Evolutionary conservation across 2,329 filamentous ascomycete genomes (phyloP).

Genomic region (Torrubiella hemipterigena): DNA sequence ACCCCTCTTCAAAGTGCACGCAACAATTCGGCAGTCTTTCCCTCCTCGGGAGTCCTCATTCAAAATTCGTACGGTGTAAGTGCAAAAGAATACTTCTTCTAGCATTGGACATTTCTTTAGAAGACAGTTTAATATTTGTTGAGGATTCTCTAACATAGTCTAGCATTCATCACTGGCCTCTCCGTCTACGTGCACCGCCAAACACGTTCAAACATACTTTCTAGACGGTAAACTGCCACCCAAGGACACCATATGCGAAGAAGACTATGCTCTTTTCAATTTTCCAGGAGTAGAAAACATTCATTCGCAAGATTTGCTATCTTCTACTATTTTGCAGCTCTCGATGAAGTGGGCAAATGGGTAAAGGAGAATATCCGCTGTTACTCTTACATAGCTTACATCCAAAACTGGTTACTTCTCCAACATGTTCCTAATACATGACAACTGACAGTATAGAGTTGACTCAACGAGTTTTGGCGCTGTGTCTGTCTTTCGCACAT

Average conservation of each 20-base stretch:
- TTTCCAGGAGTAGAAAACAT: no score
- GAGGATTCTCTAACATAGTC: neutral
- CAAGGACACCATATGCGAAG: conserved; percentile 30
- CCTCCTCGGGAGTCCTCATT: conserved; percentile 30
- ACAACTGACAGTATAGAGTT: no score
- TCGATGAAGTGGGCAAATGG: no score
- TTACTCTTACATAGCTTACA: no score
- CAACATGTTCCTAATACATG: no score
- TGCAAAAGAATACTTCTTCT: no score
- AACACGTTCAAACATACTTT: conserved; percentile 30
- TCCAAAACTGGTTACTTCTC: no score
- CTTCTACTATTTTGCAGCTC: no score
- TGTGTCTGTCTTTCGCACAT: no score
- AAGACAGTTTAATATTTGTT: neutral
- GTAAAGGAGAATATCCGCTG: no score
- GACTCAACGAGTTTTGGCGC: no score
- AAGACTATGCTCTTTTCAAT: conserved; percentile 33
- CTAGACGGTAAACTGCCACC: conserved; percentile 31
- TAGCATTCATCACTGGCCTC: conserved; percentile 38
- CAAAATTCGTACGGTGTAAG: conserved; percentile 40
- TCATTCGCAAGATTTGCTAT: no score
- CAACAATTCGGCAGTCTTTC: conserved; percentile 31
- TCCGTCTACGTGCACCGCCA: conserved; percentile 30
- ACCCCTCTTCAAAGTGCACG: conserved; percentile 32
- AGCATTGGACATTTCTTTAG: neutral